These are phyloP conservation scores for Nepenthes gracilis DNA, from an alignment of 148 eudicot genomes.

Conservation along the genomic window DNA sequence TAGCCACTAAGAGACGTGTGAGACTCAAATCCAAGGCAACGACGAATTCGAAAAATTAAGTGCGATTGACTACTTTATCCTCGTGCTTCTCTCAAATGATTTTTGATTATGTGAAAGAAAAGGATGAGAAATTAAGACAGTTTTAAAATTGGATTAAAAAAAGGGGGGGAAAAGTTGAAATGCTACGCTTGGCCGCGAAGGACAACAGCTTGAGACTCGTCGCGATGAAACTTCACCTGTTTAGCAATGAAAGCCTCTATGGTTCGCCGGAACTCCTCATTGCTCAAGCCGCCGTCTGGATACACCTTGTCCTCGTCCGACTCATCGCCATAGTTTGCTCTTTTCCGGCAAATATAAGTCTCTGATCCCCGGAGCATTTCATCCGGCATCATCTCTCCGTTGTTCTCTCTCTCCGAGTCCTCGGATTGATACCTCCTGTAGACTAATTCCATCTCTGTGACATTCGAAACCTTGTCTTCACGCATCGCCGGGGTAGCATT, in stretches of 20 bases:
- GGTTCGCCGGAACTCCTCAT: slow-evolving; percentile 63
- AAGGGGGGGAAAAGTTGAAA: background rate
- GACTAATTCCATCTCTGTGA: slow-evolving; percentile 2
- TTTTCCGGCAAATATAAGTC: slow-evolving; percentile 33
- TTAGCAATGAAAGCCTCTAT: slow-evolving; percentile 79
- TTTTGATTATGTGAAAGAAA: too few relatives aligned
- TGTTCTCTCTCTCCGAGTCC: slow-evolving; percentile 7
- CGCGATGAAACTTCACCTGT: slow-evolving; percentile 61
- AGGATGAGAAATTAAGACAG: too few relatives aligned
- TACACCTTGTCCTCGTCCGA: slow-evolving; percentile 10
- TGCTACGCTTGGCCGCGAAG: slow-evolving; percentile 21
- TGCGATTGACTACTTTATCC: too few relatives aligned
- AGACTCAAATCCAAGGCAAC: too few relatives aligned
- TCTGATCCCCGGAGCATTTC: slow-evolving; percentile 46
- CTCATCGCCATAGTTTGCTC: slow-evolving; percentile 6
- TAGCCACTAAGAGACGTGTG: too few relatives aligned
- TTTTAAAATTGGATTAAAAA: background rate
- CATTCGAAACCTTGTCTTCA: slow-evolving; percentile 1
- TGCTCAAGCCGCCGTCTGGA: slow-evolving; percentile 42
- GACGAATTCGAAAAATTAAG: too few relatives aligned
- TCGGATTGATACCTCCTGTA: slow-evolving; percentile 43
- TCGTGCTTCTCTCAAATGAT: too few relatives aligned
- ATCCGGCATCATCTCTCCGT: background rate
- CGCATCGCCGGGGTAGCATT: background rate
- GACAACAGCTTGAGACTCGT: slow-evolving; percentile 64